These are phyloP conservation scores for Schizophyllum commune DNA, from an alignment of 1,284 basidiomycete genomes.

Conservation along the genomic window DNA sequence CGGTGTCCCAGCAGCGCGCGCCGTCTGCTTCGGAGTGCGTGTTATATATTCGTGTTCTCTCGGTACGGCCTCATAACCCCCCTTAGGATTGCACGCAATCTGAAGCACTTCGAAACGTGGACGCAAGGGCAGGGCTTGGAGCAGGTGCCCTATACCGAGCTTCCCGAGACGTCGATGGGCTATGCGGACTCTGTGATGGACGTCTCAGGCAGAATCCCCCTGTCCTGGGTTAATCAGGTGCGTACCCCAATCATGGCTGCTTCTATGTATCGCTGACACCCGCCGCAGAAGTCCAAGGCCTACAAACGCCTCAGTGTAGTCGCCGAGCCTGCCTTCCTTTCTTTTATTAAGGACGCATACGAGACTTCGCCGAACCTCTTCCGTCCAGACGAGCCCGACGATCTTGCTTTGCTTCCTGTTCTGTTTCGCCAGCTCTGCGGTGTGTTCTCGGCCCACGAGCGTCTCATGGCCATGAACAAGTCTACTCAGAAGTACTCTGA, in stretches of 20 bases:
- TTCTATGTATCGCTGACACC: not conserved
- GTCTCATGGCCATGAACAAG: slow-evolving; percentile 30
- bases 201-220: slow-evolving; percentile 21
- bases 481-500: slow-evolving; percentile 39
- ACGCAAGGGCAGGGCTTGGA: slow-evolving; percentile 30
- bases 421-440: slow-evolving; percentile 18
- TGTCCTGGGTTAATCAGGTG: slow-evolving; percentile 23
- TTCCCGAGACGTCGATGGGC: slow-evolving; percentile 24
- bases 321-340: not conserved
- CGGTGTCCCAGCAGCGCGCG: slow-evolving; percentile 11
- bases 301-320: not conserved
- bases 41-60: not conserved
- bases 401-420: slow-evolving; percentile 3
- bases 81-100: slow-evolving; percentile 32
- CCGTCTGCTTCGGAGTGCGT: slow-evolving; percentile 24
- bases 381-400: not conserved
- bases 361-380: not conserved
- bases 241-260: not conserved
- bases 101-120: slow-evolving; percentile 35
- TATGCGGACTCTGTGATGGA: slow-evolving; percentile 27
- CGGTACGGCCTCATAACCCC: too few relatives aligned
- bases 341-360: not conserved
- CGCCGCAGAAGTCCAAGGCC: not conserved
- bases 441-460: slow-evolving; percentile 38
- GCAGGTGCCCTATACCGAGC: slow-evolving; percentile 27